Base-by-base conservation (phyloP, 257 asterid species). In the Forsythia viridissima region DNA sequence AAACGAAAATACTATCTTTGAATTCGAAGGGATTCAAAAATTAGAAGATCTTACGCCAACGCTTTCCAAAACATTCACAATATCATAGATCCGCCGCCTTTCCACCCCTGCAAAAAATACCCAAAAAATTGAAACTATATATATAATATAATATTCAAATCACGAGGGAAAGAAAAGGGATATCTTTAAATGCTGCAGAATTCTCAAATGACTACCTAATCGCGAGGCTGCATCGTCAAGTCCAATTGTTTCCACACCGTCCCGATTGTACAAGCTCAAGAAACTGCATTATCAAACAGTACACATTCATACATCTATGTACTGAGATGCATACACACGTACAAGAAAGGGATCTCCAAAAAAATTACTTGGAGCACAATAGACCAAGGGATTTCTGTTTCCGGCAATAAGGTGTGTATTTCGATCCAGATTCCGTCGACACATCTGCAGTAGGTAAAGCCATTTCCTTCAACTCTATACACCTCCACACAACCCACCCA, bases 71-170 rank as follows among this genome's bases (percentile, higher is more conserved):
- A 96, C 98, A 86, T 93, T 93, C 39, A 96, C 99, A 4, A 96
- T 96, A 70, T 93, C 99, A 78, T 96, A 96, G 93, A 96, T 96
- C 90, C 97, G 94, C 89, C 99, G 80, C 89, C 99, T 92, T 72
- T 96, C 99, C 61, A 96, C 99, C 66, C 98, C 97, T 94, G 73
- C 21, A 79, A 30, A 16, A 21, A 16, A n/a, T 13, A 76, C 36
- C 72, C 40, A 41, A 46, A 24, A 79, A 34, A 46, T 5, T 63
- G 70, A 5, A 30, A 1, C 11, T 42, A 36, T 46, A 39, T 8
- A 67, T 24, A 76, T 66, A 46, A 21, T 3, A 3, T 66, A 46
- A 21, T 3, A 3, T 34, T 55, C 67, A 42, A 74, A 76, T 3
- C 7, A 16, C 24, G 34, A 18, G 34, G 34, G 34, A 30, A 30